These are phyloP conservation scores for Cercospora canescens DNA, from an alignment of 2,329 filamentous ascomycete species.

Conservation along the genomic window DNA sequence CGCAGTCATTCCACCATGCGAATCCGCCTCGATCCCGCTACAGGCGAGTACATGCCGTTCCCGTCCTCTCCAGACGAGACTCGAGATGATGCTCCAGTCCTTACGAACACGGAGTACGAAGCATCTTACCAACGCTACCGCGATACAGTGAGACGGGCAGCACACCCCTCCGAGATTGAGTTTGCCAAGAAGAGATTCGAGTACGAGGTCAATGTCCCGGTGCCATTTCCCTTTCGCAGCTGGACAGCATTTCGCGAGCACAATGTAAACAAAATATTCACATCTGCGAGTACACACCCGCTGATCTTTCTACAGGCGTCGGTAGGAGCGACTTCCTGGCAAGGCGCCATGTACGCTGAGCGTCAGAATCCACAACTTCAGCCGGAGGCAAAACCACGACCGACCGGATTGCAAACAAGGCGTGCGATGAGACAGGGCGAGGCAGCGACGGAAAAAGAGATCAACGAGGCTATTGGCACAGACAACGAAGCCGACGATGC, in stretches of 20 bases:
- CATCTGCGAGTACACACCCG: background rate
- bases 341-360: background rate
- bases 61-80: background rate
- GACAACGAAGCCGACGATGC: background rate
- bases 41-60: background rate
- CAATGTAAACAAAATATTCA: background rate
- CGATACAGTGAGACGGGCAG: background rate
- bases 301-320: background rate
- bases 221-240: background rate
- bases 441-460: background rate
- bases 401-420: background rate
- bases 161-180: background rate
- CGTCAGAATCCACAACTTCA: background rate
- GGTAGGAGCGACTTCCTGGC: background rate
- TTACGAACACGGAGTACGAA: background rate
- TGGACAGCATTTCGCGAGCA: background rate
- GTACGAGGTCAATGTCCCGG: background rate
- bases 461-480: background rate
- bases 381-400: background rate
- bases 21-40: background rate
- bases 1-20: background rate
- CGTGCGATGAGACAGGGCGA: background rate
- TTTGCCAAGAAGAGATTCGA: background rate
- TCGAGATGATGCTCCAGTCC: background rate
- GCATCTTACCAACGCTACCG: background rate